phyloP scores from a whole-genome alignment of 73 alveolate genomes.

The Paramecium biaurelia region DNA sequence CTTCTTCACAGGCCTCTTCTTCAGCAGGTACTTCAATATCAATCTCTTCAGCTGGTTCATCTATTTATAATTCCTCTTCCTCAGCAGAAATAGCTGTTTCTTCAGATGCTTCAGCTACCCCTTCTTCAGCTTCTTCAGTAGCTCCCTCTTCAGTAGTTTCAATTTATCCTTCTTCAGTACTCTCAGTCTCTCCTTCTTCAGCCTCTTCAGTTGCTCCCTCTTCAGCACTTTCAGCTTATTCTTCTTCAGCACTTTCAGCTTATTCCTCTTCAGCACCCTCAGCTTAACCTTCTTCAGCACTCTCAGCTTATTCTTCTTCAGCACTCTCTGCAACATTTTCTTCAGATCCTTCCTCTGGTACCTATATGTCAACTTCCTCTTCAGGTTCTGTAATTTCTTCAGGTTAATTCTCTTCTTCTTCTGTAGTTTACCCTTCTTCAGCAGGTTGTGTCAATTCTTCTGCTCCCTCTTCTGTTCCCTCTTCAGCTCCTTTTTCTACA shows the following conservation, averaged over 20 bases:
- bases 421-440: not conserved
- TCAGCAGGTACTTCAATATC: not conserved
- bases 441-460: not conserved
- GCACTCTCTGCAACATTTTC: not conserved
- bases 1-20: conserved; percentile 17
- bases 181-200: not conserved
- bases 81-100: not conserved
- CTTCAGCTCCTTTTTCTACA: not conserved
- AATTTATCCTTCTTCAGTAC: too few relatives aligned
- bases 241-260: not conserved
- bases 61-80: not conserved
- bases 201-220: not conserved
- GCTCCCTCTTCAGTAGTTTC: not conserved
- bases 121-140: not conserved
- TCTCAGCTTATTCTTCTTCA: not conserved
- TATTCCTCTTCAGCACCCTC: not conserved
- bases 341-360: not conserved
- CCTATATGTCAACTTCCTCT: not conserved
- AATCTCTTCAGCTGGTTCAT: not conserved
- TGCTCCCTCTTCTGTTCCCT: not conserved
- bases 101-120: not conserved
- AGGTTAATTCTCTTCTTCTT: not conserved
- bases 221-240: not conserved
- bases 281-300: not conserved
- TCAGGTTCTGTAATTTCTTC: not conserved